These are phyloP conservation scores for Saccharomycopsis sp. DNA, from an alignment of 805 yeast species.

Conservation along the genomic window DNA sequence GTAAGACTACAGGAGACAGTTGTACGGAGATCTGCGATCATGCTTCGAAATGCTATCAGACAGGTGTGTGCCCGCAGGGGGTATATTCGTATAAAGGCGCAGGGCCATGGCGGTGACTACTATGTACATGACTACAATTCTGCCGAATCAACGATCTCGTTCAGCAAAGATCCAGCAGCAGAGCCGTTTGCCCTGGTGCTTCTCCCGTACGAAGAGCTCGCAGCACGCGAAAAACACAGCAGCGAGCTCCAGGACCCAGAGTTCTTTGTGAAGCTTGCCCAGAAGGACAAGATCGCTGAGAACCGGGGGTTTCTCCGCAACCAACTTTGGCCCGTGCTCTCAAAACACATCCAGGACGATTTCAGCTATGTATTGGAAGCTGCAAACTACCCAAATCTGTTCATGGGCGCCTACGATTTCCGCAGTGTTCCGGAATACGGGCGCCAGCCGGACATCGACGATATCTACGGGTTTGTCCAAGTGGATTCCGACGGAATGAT, in stretches of 20 bases:
- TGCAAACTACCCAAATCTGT: slow-evolving; percentile 42
- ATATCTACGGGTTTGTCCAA: slow-evolving; percentile 62
- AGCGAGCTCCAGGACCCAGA: background rate
- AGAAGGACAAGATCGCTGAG: slow-evolving; percentile 24
- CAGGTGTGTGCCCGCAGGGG: background rate
- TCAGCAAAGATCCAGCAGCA: slow-evolving; percentile 24
- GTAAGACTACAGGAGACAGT: too few species aligned
- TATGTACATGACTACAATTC: background rate
- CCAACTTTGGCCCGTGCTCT: slow-evolving; percentile 25
- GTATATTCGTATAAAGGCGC: background rate
- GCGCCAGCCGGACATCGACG: slow-evolving; percentile 64
- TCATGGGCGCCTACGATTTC: slow-evolving; percentile 67
- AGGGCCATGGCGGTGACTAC: background rate
- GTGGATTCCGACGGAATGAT: slow-evolving; percentile 52
- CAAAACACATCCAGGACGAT: slow-evolving; percentile 34
- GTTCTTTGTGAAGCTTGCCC: background rate
- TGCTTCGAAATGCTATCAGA: too few species aligned
- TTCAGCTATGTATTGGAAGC: slow-evolving; percentile 52
- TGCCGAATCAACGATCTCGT: background rate
- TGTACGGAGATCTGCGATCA: too few species aligned
- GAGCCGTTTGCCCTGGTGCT: slow-evolving; percentile 20
- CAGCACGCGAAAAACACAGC: background rate
- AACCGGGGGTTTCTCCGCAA: slow-evolving; percentile 24
- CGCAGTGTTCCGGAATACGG: slow-evolving; percentile 58
- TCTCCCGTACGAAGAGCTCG: background rate